Evolutionary conservation across 345 rosid species (phyloP), one percentile per base, ranked within the genome.

Genomic region (Conringia planisiliqua): DNA sequence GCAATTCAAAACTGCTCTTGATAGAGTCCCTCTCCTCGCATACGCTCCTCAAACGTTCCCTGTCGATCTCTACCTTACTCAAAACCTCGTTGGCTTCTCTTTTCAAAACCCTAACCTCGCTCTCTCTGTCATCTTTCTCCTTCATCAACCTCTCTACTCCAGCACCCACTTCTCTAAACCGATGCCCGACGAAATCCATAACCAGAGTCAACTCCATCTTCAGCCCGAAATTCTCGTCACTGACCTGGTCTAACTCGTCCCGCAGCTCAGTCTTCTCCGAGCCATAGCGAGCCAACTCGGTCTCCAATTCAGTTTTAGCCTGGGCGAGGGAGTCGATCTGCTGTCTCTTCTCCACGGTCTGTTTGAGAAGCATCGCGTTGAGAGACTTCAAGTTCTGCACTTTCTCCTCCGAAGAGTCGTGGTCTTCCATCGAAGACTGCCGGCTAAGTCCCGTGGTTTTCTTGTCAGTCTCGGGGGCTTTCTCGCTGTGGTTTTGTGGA

Each of bases 331-430:
- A 81, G 57, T 83, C 86, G 38, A 86, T 80, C 78, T 84, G 83
- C 12, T 82, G 83, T 47, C 91, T 75, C 57, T 69, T 67, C 50
- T 87, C 92, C 63, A 77, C 3, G 3, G 86, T 78, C 83, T 87
- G 85, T 40, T 85, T 86, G 64, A 91, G 44, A 50, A 94, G 93
- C 32, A 83, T 3, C 16, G 51, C 57, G 80, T 90, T 90, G 56
- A 91, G 92, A 33, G 82, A 67, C 74, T 85, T 89, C 60, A 93
- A 78, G 67, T 44, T 82, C 62, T 82, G 81, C 8, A 89, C 54
- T 76, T 76, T 84, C 77, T 86, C 89, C 4, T 62, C 27, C 27
- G 71, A 43, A 10, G 73, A 59, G 7, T 68, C 67, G 30, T 60
- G 66, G 18, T 86, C 85, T 44, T 87, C 91, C 58, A 64, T 54